phyloP scores from a whole-genome alignment of 192 early-diverging fungal species.

The Gonapodya prolifera region DNA sequence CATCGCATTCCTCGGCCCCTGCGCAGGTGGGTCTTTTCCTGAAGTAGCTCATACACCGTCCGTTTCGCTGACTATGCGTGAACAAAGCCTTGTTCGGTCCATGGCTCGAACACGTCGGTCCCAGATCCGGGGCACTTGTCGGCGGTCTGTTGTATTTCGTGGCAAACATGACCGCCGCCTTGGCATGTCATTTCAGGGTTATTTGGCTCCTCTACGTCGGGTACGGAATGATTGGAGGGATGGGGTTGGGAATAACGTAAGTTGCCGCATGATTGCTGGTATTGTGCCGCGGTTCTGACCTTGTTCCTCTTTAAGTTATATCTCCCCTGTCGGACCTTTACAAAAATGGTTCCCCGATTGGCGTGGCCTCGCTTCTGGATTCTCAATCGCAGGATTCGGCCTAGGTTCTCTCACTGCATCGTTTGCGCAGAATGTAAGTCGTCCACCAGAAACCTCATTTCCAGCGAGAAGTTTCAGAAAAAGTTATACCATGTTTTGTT shows the following conservation, averaged over 20 bases:
- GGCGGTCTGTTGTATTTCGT: slow-evolving; percentile 52
- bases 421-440: too few species aligned
- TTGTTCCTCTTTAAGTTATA: too few species aligned
- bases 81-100: slow-evolving; percentile 62
- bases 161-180: slow-evolving; percentile 51
- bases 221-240: slow-evolving; percentile 58
- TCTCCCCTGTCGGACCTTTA: too few species aligned
- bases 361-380: too few species aligned
- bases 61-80: slow-evolving; percentile 14
- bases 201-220: slow-evolving; percentile 55
- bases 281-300: too few species aligned
- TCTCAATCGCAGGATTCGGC: too few species aligned
- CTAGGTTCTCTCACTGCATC: too few species aligned
- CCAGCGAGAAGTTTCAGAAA: too few species aligned
- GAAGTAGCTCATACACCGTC: not conserved
- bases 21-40: not conserved
- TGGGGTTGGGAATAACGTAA: slow-evolving; percentile 25
- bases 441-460: too few species aligned
- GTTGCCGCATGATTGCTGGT: too few species aligned
- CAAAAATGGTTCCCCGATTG: too few species aligned
- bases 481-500: too few species aligned
- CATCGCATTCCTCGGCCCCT: slow-evolving; percentile 25
- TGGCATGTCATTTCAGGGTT: slow-evolving; percentile 40
- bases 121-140: slow-evolving; percentile 47
- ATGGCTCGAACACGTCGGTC: slow-evolving; percentile 66